Percentiles rank a stretch among this genome's conserved stretches.
Evolutionary conservation across 2,329 filamentous ascomycete genomes (phyloP).

Genomic region (Diplodia sapinea): DNA sequence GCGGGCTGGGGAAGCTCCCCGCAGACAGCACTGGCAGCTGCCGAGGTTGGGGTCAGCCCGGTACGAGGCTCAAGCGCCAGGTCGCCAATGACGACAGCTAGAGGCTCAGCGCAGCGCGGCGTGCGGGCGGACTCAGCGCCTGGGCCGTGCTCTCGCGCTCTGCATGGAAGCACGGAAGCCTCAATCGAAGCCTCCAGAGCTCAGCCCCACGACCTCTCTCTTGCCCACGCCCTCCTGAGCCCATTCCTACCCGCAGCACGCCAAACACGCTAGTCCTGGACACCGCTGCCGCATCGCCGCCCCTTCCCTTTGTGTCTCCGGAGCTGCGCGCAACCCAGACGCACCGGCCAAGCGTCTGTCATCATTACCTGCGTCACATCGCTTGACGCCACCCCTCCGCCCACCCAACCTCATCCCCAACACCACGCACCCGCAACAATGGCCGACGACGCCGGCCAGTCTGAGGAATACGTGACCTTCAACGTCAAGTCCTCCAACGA

Average conservation of each 20-base stretch:
- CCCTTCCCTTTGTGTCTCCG: neutral
- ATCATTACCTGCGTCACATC: slow-evolving; percentile 23
- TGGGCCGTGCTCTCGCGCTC: slow-evolving; percentile 17
- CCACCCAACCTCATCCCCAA: slow-evolving; percentile 27
- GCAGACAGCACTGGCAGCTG: slow-evolving; percentile 1
- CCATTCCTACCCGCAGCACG: neutral
- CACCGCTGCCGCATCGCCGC: neutral
- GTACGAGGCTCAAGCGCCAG: slow-evolving; percentile 22
- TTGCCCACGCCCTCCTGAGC: slow-evolving; percentile 23
- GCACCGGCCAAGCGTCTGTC: slow-evolving; percentile 12
- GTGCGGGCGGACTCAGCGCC: neutral
- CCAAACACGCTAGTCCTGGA: neutral
- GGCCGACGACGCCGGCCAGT: slow-evolving; percentile 67
- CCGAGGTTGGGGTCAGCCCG: slow-evolving; percentile 15
- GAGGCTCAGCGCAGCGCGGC: slow-evolving; percentile 6
- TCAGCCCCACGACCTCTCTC: slow-evolving; percentile 20
- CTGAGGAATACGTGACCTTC: slow-evolving; percentile 85
- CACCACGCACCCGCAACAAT: slow-evolving; percentile 51
- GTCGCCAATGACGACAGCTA: slow-evolving; percentile 24
- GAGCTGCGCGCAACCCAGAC: neutral
- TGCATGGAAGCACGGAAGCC: slow-evolving; percentile 29
- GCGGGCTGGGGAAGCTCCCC: slow-evolving; percentile 26
- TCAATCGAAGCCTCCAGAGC: slow-evolving; percentile 28
- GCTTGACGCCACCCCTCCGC: slow-evolving; percentile 18
- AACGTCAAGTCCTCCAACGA: slow-evolving; percentile 97